Evolutionary conservation across 768 basidiomycete species (phyloP).

Genomic region (Hericium rajendrae): DNA sequence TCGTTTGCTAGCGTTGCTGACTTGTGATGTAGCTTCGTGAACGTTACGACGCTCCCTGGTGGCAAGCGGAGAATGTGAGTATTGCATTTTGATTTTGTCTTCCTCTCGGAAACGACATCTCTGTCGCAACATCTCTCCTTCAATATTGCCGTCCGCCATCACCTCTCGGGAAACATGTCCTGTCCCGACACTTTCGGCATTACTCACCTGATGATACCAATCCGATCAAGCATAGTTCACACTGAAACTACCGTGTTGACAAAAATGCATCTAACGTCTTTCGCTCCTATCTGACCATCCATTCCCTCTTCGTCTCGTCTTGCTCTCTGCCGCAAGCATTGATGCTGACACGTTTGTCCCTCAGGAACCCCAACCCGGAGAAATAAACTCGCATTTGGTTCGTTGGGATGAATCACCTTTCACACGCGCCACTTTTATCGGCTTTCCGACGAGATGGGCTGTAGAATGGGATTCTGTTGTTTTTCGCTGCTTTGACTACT

Average conservation of each 20-base stretch:
- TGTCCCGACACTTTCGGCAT: slow-evolving; percentile 8
- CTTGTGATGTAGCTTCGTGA: slow-evolving; percentile 60
- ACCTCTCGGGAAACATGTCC: neutral
- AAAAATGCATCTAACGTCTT: slow-evolving; percentile 86
- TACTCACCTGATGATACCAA: slow-evolving; percentile 43
- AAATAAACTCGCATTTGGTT: slow-evolving; percentile 18
- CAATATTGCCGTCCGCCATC: neutral
- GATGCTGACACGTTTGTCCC: slow-evolving; percentile 4
- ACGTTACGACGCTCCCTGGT: slow-evolving; percentile 82
- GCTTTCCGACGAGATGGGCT: neutral
- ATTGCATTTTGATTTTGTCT: slow-evolving; percentile 10
- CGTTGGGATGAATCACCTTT: too few relatives aligned
- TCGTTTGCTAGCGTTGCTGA: neutral
- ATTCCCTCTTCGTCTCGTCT: slow-evolving; percentile 9
- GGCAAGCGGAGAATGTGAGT: slow-evolving; percentile 97
- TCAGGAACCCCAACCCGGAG: slow-evolving; percentile 31
- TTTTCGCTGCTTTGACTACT: slow-evolving; percentile 1
- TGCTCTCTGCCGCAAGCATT: neutral
- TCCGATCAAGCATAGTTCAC: slow-evolving; percentile 87
- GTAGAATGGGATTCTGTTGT: neutral
- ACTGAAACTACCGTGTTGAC: slow-evolving; percentile 84
- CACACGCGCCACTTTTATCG: neutral
- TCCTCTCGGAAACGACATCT: neutral
- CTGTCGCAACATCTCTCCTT: neutral
- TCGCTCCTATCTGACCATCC: slow-evolving; percentile 95